These are phyloP conservation scores for Melampsora abietis-canadensis DNA, from an alignment of 1,284 basidiomycete species.

Conservation along the genomic window DNA sequence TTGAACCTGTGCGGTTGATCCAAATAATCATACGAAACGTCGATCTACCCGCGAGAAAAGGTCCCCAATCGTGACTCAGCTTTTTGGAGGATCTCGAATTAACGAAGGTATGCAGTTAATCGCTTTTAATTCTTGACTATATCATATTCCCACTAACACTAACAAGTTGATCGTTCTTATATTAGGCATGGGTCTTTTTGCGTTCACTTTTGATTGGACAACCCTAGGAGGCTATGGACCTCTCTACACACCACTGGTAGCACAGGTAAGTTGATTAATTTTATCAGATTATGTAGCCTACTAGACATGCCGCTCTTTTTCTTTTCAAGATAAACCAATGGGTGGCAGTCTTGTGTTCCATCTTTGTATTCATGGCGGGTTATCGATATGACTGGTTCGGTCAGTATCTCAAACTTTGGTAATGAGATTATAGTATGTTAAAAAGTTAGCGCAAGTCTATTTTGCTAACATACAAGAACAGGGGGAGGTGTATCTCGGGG, in stretches of 20 bases:
- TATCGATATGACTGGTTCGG: constrained; percentile 42
- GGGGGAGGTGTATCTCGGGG: background rate
- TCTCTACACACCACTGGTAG: constrained; percentile 25
- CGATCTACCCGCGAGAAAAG: background rate
- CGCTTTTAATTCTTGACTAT: too few relatives aligned
- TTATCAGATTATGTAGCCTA: background rate
- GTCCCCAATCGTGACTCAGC: constrained; percentile 27
- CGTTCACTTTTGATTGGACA: constrained; percentile 36
- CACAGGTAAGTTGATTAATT: constrained; percentile 20
- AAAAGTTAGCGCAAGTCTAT: too few relatives aligned
- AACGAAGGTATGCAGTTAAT: constrained; percentile 14
- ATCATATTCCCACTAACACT: too few relatives aligned
- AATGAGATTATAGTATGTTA: too few relatives aligned
- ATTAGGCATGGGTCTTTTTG: constrained; percentile 19
- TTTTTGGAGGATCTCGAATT: constrained; percentile 35
- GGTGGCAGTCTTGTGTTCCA: constrained; percentile 17
- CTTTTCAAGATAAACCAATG: constrained; percentile 24
- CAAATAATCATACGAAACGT: too few relatives aligned
- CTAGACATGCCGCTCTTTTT: background rate
- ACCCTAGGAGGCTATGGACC: constrained; percentile 21
- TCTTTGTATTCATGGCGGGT: constrained; percentile 34
- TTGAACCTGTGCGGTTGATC: too few relatives aligned
- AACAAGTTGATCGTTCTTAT: too few relatives aligned
- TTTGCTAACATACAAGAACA: background rate
- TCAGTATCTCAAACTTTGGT: constrained; percentile 6